Percentiles rank a stretch among this genome's conserved stretches.
phyloP scores from a whole-genome alignment of 352 stramenopile genomes.

The Phytopythium kandeliae region DNA sequence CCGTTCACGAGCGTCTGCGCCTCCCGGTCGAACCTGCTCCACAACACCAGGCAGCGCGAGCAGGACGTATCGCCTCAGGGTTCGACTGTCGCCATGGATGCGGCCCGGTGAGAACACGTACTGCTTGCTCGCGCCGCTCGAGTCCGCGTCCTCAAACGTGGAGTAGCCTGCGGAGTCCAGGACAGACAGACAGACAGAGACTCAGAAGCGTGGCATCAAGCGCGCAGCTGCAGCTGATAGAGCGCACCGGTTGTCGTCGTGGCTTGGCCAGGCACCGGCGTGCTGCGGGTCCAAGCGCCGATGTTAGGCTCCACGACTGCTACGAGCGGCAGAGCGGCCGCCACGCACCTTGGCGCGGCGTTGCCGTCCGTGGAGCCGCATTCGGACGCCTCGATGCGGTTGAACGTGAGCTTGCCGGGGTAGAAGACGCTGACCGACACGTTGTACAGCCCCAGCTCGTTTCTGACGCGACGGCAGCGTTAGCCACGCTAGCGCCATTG shows the following conservation, averaged over 20 bases:
- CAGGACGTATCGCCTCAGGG: too few species aligned
- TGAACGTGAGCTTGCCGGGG: constrained; percentile 55
- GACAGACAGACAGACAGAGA: background rate
- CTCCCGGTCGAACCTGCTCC: constrained; percentile 23
- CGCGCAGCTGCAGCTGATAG: too few species aligned
- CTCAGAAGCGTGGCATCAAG: background rate
- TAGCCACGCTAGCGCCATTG: background rate
- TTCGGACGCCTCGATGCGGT: constrained; percentile 5
- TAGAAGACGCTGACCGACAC: constrained; percentile 87
- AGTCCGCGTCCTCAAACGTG: constrained; percentile 22
- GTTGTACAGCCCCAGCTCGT: constrained; percentile 64
- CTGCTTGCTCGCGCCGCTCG: constrained; percentile 1
- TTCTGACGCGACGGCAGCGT: constrained; percentile 8
- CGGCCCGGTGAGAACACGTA: background rate
- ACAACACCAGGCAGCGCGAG: too few species aligned
- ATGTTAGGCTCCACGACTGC: too few species aligned
- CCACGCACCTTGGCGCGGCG: background rate
- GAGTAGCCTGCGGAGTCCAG: constrained; percentile 21
- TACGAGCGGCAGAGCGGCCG: too few species aligned
- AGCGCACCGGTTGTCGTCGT: constrained; percentile 1
- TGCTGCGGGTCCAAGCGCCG: background rate
- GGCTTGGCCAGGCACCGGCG: background rate
- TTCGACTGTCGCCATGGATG: too few species aligned
- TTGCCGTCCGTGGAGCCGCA: background rate
- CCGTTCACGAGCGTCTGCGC: constrained; percentile 55